Base-by-base conservation (phyloP, 176 grass and related monocot species). In the Oryza glumipatula region DNA sequence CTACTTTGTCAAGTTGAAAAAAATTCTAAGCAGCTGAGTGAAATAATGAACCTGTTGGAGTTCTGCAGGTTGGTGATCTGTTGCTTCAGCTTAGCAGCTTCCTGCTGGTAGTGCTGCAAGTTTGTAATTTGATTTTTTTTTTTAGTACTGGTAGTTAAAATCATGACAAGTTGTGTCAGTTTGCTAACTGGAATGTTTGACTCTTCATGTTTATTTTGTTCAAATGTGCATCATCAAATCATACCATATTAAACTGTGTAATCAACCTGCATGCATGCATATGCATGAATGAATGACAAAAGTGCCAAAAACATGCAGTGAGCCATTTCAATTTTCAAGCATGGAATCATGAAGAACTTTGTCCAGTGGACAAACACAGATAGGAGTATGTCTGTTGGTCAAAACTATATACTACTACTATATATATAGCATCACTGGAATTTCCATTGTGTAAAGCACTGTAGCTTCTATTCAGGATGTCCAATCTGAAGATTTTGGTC, bases 51-150 rank as follows among this genome's bases (percentile, higher is more conserved):
- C 96, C 93, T 98, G 80, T 98, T 98, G 41, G 87, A 77, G 49
- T 90, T 92, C 82, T 94, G 90, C 74, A 98, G 72, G 64, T 70
- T 75, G 66, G 47, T 89, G 72, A 98, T 92, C 60, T 86, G 82
- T 39, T 88, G 84, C 19, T 76, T 90, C 80, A 98, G 80, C 77
- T 93, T 98, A 9, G 87, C 82, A 19, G 91, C 89, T 68, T 98
- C 96, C 75, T 98, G 91, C 83, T 91, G 84, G 87, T 94, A 95
- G 77, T 94, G 82, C 96, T 98, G 86, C 82, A 90, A 14, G 1
- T 79, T 83, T 74, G 12, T 63, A 67, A 49, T 63, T 58, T 23
- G 17, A 45, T 17, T n/a, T 13, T 11, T 46, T 38, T 86, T 46
- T 12, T 9, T 32, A 47, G 45, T 47, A 35, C 38, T 41, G 9